These are phyloP conservation scores for Omphalotus olearius DNA, from an alignment of 1,284 basidiomycete genomes.

Conservation along the genomic window DNA sequence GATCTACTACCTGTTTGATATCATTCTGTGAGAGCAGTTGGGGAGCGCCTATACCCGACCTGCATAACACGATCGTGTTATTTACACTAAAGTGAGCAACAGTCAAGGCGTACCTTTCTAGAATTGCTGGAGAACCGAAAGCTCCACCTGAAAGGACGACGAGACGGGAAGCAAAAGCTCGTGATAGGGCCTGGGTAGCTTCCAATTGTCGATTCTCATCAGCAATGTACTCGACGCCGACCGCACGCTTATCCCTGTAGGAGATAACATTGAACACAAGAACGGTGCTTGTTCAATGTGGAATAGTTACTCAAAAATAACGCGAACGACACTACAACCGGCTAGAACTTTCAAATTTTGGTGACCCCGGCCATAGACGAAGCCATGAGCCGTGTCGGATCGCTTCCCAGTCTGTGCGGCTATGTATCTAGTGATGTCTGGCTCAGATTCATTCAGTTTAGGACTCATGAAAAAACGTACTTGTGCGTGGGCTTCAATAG, in stretches of 20 bases:
- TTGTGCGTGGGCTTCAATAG: no score
- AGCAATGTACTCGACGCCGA: slow-evolving; percentile 34
- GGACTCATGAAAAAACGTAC: background rate
- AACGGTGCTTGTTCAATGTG: background rate
- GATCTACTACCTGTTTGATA: slow-evolving; percentile 30
- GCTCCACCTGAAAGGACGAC: slow-evolving; percentile 40
- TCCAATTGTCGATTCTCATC: slow-evolving; percentile 6
- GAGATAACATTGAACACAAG: background rate
- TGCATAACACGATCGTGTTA: slow-evolving; percentile 1
- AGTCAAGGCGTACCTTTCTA: slow-evolving; percentile 23
- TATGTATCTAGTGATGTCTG: background rate
- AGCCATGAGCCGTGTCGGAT: slow-evolving; percentile 8
- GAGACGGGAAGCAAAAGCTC: slow-evolving; percentile 25
- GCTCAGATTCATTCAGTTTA: background rate
- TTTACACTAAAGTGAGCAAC: background rate
- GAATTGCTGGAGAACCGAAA: slow-evolving; percentile 39
- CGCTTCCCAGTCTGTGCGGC: slow-evolving; percentile 1
- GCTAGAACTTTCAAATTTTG: slow-evolving; percentile 2
- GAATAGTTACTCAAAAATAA: slow-evolving; percentile 8
- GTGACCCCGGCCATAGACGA: slow-evolving; percentile 6
- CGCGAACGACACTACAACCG: background rate
- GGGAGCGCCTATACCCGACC: slow-evolving; percentile 32
- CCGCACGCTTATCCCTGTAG: slow-evolving; percentile 31
- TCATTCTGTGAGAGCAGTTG: slow-evolving; percentile 29
- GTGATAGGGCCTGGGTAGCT: background rate